phyloP scores from a whole-genome alignment of 2,329 filamentous ascomycete genomes.

The Coniochaeta sp. region DNA sequence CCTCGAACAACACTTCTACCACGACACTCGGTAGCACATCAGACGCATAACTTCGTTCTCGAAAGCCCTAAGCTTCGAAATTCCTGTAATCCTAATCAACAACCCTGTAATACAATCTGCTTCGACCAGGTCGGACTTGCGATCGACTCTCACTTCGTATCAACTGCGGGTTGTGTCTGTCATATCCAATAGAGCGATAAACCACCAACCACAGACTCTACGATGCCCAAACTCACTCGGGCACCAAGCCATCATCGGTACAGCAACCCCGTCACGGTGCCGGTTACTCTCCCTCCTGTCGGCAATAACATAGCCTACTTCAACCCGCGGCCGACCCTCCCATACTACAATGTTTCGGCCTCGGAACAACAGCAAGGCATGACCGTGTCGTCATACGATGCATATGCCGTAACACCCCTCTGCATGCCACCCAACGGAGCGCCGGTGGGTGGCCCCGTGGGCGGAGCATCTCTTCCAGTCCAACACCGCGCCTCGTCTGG shows the following conservation, averaged over 20 bases:
- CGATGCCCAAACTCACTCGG: slow-evolving; percentile 21
- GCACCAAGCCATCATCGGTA: slow-evolving; percentile 20
- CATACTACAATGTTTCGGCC: slow-evolving; percentile 21
- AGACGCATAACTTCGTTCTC: slow-evolving; percentile 7
- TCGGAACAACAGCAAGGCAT: slow-evolving; percentile 16
- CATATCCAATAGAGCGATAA: not conserved
- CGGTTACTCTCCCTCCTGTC: slow-evolving; percentile 12
- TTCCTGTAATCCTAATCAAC: slow-evolving; percentile 6
- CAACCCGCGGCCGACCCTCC: slow-evolving; percentile 15
- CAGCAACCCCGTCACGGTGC: slow-evolving; percentile 13
- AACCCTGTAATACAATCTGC: slow-evolving; percentile 10
- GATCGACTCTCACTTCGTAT: slow-evolving; percentile 5
- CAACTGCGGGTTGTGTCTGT: slow-evolving; percentile 1
- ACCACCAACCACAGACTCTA: slow-evolving; percentile 3
- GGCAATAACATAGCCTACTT: slow-evolving; percentile 25
- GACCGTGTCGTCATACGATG: slow-evolving; percentile 20
- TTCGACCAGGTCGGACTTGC: slow-evolving; percentile 5
- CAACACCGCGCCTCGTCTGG: slow-evolving; percentile 51
- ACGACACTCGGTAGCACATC: not conserved
- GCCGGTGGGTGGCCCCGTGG: slow-evolving; percentile 17
- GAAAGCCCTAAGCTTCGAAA: slow-evolving; percentile 5
- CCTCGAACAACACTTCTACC: slow-evolving; percentile 6
- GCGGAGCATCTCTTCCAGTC: slow-evolving; percentile 20
- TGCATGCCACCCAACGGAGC: slow-evolving; percentile 16
- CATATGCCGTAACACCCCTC: slow-evolving; percentile 24